Conservation (phyloP, 164 flowering plant genomes). For the Litsea cubeba region DNA sequence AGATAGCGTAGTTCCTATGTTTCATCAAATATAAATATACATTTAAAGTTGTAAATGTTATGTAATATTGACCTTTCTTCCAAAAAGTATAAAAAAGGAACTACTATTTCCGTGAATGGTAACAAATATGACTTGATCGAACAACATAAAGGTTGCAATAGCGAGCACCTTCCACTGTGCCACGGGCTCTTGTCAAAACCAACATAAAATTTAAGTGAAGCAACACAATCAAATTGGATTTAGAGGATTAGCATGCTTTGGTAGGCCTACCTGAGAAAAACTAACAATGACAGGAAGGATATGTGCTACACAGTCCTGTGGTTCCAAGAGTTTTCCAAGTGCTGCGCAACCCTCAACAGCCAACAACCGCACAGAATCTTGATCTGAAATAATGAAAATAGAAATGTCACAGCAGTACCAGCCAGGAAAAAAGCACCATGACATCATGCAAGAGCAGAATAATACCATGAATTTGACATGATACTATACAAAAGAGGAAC, state of each 20-base stretch:
- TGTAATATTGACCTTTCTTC: too few relatives aligned
- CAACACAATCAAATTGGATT: background rate
- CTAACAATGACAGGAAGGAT: conserved; percentile 93
- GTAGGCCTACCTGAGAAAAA: conserved; percentile 79
- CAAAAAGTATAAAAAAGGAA: too few relatives aligned
- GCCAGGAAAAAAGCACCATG: conserved; percentile 3
- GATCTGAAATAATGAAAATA: conserved; percentile 46
- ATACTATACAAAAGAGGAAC: too few relatives aligned
- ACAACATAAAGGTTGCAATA: too few relatives aligned
- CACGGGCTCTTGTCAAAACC: too few relatives aligned
- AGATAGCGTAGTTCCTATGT: background rate
- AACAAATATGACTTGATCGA: too few relatives aligned
- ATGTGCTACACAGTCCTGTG: conserved; percentile 89
- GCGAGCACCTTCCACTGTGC: too few relatives aligned
- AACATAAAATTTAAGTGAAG: background rate
- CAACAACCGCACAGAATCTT: conserved; percentile 93
- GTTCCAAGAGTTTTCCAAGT: conserved; percentile 92
- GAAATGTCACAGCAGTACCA: background rate
- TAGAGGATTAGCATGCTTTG: background rate
- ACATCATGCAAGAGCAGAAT: background rate
- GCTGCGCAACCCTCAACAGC: conserved; percentile 99
- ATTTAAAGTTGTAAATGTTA: background rate
- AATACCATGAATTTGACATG: background rate
- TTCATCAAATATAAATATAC: background rate
- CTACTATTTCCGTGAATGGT: too few relatives aligned